These are phyloP conservation scores for Citrus trifoliata DNA, from an alignment of 345 rosid genomes.

Conservation along the genomic window DNA sequence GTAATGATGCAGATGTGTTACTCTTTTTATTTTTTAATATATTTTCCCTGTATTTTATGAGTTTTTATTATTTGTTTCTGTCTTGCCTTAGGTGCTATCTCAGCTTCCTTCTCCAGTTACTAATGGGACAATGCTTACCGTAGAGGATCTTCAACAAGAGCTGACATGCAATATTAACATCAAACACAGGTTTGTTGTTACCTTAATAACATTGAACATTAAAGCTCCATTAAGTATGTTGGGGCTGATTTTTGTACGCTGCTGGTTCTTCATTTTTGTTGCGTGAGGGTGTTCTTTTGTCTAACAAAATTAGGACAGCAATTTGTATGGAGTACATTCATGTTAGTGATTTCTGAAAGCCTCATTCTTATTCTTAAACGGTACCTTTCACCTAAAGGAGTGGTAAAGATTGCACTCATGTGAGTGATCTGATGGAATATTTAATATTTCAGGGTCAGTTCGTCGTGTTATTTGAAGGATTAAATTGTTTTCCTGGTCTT, in stretches of 20 bases:
- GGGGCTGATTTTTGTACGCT: background rate
- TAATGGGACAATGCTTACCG: conserved; percentile 63
- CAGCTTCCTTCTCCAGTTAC: conserved; percentile 80
- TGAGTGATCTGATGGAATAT: background rate
- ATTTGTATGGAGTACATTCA: background rate
- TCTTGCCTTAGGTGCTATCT: conserved; percentile 50
- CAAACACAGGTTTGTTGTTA: conserved; percentile 77
- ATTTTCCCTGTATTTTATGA: background rate
- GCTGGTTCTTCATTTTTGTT: background rate
- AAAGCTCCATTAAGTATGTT: background rate
- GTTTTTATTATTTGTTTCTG: conserved; percentile 1
- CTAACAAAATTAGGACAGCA: background rate
- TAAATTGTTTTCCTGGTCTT: background rate
- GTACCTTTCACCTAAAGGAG: background rate
- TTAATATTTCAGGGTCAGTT: background rate
- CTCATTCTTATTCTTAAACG: background rate
- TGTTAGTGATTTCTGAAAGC: background rate
- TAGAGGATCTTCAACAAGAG: conserved; percentile 95
- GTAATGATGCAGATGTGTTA: background rate
- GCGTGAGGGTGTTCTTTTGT: background rate
- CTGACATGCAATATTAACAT: conserved; percentile 75
- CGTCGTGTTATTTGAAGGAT: background rate
- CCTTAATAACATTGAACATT: background rate
- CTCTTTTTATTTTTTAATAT: background rate
- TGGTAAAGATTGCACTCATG: background rate